Evolutionary conservation across 2,329 filamentous ascomycete genomes (phyloP).

Genomic region (Xylariales sp.): DNA sequence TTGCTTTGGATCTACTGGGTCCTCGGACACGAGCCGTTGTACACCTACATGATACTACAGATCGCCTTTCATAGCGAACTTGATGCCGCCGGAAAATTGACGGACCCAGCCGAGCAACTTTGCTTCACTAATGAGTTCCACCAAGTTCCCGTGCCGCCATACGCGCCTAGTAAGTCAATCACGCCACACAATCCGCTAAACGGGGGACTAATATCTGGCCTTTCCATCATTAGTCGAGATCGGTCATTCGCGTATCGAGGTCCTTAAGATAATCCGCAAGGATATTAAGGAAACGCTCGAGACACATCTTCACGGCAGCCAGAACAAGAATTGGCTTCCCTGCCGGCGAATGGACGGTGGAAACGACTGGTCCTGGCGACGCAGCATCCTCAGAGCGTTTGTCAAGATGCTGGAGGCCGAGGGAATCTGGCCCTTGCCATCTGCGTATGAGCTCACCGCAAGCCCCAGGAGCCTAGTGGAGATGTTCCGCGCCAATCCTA

Average conservation of each 20-base stretch:
- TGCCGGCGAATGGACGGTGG: conserved; percentile 29
- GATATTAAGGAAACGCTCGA: conserved; percentile 29
- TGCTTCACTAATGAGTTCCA: conserved; percentile 28
- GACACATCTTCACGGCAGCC: conserved; percentile 28
- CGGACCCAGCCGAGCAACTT: conserved; percentile 20
- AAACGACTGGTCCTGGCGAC: conserved; percentile 32
- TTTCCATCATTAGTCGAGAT: conserved; percentile 24
- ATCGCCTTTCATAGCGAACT: conserved; percentile 30
- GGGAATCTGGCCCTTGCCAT: conserved; percentile 32
- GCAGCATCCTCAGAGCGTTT: conserved; percentile 11
- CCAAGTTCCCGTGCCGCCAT: conserved; percentile 26
- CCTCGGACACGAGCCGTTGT: conserved; percentile 36
- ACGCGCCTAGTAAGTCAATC: conserved; percentile 24
- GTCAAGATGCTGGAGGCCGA: conserved; percentile 15
- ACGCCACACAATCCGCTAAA: neutral
- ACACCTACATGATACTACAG: conserved; percentile 34
- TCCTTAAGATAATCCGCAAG: conserved; percentile 33
- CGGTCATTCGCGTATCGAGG: conserved; percentile 19
- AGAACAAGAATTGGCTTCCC: neutral
- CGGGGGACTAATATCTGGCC: conserved; percentile 6
- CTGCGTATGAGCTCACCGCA: conserved; percentile 11
- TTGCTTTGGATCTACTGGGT: conserved; percentile 37
- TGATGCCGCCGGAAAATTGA: conserved; percentile 25
- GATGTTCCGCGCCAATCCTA: conserved; percentile 29
- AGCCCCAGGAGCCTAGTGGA: conserved; percentile 25